Evolutionary conservation across 2,329 filamentous ascomycete species (phyloP), one percentile per base, ranked within the genome.

Genomic region (Chrysosphaeria jannelii): DNA sequence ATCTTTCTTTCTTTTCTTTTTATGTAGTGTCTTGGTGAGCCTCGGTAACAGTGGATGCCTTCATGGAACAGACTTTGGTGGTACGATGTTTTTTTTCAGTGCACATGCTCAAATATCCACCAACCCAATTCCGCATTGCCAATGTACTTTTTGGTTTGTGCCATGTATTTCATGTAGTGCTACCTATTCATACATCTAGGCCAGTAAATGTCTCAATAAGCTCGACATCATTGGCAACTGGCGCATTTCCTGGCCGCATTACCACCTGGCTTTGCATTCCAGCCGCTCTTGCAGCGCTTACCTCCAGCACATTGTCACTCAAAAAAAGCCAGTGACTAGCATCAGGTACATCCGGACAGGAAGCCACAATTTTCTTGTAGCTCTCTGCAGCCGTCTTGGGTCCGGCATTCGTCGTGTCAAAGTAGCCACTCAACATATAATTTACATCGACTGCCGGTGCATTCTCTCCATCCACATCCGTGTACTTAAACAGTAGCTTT

Each of bases 391-490:
- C 59, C 21, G 53, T 58, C 48, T 85, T 85, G 26, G 58, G 52
- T 2, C 74, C 74, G 15, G 74, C 72, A 39, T 74, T 81, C 28
- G 71, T 58, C 4, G 72, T 81, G 40, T 85, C 74, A 38, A 75
- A 81, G 52, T 63, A 75, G 33, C 54, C 65, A 21, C 48, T 49
- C 28, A 76, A 53, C 26, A 59, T 40, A 2, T 45, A 44, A 4
- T 50, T 57, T 34, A 72, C 40, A 38, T 75, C 60, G 10, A 28
- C 17, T n/a, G 52, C 46, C 10, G 51, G 50, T 5, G 14, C 10
- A 12, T 22, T 14, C 4, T 13, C 6, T 3, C 23, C 29, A 4
- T 24, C 26, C 6, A 56, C 50, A 30, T 57, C 47, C 20, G 60
- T 65, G 37, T 78, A 61, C 29, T 53, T 51, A 43, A 81, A 81